These are phyloP conservation scores for Cyanidiococcus yangmingshanensis DNA, from an alignment of 23 red algal species.

Conservation along the genomic window DNA sequence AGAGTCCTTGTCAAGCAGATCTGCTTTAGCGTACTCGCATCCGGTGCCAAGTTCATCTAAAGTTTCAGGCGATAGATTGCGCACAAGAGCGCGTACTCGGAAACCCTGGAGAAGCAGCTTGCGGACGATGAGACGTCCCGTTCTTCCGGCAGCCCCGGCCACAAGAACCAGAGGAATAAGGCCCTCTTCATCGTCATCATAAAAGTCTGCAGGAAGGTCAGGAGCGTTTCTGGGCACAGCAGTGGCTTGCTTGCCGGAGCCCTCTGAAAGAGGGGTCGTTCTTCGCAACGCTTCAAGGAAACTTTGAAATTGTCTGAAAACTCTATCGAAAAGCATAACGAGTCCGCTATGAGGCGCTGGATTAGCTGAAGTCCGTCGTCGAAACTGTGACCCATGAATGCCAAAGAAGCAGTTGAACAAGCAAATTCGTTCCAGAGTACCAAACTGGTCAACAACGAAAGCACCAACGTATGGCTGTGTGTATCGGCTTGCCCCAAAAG, in stretches of 20 bases:
- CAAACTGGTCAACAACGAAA: too few relatives aligned
- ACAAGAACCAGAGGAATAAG: slow-evolving; percentile 74
- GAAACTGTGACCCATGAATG: too few relatives aligned
- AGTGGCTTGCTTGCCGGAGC: not conserved
- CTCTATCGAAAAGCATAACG: not conserved
- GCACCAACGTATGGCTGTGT: too few relatives aligned
- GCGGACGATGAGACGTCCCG: slow-evolving; percentile 76
- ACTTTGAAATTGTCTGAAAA: slow-evolving; percentile 12
- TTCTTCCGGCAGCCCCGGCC: slow-evolving; percentile 75
- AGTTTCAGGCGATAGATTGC: slow-evolving; percentile 61
- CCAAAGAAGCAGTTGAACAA: too few relatives aligned
- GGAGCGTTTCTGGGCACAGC: not conserved
- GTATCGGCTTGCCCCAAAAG: too few relatives aligned
- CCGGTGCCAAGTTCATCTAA: slow-evolving; percentile 71
- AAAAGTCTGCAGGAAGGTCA: not conserved
- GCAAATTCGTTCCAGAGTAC: too few relatives aligned
- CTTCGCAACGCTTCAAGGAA: slow-evolving; percentile 10
- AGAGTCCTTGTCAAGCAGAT: slow-evolving; percentile 51
- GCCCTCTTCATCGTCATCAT: slow-evolving; percentile 25
- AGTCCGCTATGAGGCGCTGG: too few relatives aligned
- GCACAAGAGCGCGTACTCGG: slow-evolving; percentile 73
- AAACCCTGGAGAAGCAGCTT: slow-evolving; percentile 87
- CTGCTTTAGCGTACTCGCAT: slow-evolving; percentile 66
- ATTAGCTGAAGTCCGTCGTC: too few relatives aligned
- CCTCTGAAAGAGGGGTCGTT: not conserved